phyloP scores from a whole-genome alignment of 1,139 yeast genomes.

The Geotrichum candidum region DNA sequence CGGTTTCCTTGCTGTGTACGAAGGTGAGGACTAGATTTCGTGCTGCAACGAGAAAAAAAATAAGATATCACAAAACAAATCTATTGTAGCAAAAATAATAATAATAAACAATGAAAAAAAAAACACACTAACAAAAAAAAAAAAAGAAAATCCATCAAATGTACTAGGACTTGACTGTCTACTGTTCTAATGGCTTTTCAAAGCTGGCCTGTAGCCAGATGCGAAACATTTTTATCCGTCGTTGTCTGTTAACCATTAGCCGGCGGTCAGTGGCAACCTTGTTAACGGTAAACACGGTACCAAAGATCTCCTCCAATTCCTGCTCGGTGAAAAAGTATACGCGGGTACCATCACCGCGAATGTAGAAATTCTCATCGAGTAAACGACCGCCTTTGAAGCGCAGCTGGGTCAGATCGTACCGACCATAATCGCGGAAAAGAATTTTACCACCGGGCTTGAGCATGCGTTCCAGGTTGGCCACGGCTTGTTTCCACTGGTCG shows the following conservation, averaged over 20 bases:
- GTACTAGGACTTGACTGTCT: not conserved
- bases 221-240: slow-evolving; percentile 89
- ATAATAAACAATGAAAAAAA: not conserved
- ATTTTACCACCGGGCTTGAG: slow-evolving; percentile 91
- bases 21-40: slow-evolving; percentile 31
- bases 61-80: not conserved
- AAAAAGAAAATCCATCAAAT: not conserved
- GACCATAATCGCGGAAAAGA: slow-evolving; percentile 87
- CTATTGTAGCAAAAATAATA: not conserved
- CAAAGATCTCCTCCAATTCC: slow-evolving; percentile 72
- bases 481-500: slow-evolving; percentile 80
- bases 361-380: slow-evolving; percentile 86
- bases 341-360: slow-evolving; percentile 96
- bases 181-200: slow-evolving; percentile 26
- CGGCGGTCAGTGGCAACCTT: slow-evolving; percentile 88
- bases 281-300: slow-evolving; percentile 54
- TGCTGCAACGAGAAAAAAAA: not conserved
- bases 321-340: slow-evolving; percentile 96
- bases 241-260: slow-evolving; percentile 83
- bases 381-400: slow-evolving; percentile 85
- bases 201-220: slow-evolving; percentile 96
- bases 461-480: slow-evolving; percentile 58
- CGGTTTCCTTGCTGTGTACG: slow-evolving; percentile 81
- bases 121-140: not conserved
- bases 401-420: slow-evolving; percentile 93